A percentile compares a stretch with the other conserved stretches of the same genome.
Conservation (phyloP, 75 land plant species). For the Cunninghamia lanceolata region DNA sequence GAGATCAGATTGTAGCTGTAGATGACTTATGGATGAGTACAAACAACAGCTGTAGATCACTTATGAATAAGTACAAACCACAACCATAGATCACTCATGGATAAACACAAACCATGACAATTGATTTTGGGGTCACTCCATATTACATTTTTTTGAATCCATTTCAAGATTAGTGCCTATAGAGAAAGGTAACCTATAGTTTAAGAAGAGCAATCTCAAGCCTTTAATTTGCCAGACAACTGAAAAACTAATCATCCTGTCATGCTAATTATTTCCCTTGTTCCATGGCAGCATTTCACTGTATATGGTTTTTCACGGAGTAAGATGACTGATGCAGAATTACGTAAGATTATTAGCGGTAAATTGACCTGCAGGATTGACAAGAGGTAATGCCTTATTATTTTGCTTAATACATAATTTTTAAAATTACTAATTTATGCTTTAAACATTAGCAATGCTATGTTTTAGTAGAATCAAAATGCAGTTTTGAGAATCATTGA, state of each 20-base stretch:
- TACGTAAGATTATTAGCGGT: conserved; percentile 73
- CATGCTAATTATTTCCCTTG: conserved; percentile 5
- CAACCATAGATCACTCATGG: background rate
- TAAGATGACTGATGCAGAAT: conserved; percentile 85
- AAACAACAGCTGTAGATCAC: background rate
- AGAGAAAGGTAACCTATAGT: background rate
- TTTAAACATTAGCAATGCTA: background rate
- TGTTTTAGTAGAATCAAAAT: background rate
- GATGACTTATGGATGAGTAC: background rate
- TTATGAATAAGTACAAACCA: background rate
- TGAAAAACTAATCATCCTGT: background rate
- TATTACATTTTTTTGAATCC: background rate
- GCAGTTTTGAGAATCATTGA: background rate
- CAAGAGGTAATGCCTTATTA: conserved; percentile 48
- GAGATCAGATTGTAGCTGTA: background rate
- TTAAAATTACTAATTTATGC: background rate
- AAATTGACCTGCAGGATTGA: conserved; percentile 93
- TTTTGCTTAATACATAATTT: background rate
- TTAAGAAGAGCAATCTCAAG: background rate
- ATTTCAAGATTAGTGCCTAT: background rate
- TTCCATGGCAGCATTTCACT: conserved; percentile 51
- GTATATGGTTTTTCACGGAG: conserved; percentile 95
- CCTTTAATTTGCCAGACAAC: background rate
- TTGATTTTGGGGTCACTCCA: background rate
- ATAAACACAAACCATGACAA: background rate